These are phyloP conservation scores for Populus euphratica DNA, from an alignment of 345 rosid genomes.

Conservation along the genomic window DNA sequence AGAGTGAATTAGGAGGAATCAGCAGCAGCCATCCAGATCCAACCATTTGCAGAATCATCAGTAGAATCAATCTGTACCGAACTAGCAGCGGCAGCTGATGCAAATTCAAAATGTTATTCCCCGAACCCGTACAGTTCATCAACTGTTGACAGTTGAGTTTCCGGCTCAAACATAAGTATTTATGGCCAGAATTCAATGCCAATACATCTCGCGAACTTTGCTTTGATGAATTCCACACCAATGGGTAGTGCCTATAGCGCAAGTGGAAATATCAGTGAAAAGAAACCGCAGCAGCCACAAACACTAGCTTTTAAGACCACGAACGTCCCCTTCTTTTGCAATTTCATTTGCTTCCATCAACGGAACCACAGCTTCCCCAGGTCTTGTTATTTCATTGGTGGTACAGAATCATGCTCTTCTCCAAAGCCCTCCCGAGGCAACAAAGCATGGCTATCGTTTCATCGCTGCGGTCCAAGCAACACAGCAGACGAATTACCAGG, in stretches of 20 bases:
- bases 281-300: conserved; percentile 48
- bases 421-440: conserved; percentile 65
- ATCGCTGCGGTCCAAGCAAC: conserved; percentile 61
- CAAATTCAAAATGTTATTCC: conserved; percentile 53
- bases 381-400: conserved; percentile 65
- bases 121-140: conserved; percentile 66
- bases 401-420: conserved; percentile 72
- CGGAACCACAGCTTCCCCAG: conserved; percentile 48
- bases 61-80: conserved; percentile 48
- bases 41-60: conserved; percentile 51
- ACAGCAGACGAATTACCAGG: conserved; percentile 4
- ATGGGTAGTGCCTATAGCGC: conserved; percentile 42
- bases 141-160: conserved; percentile 64
- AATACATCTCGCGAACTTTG: conserved; percentile 56
- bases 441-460: conserved; percentile 58
- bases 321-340: conserved; percentile 69
- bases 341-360: conserved; percentile 80
- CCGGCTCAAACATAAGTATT: conserved; percentile 50
- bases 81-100: conserved; percentile 59
- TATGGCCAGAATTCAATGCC: conserved; percentile 71
- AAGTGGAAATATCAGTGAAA: conserved; percentile 50
- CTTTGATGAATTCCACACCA: conserved; percentile 56
- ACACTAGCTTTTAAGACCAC: conserved; percentile 55
- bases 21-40: too few relatives aligned
- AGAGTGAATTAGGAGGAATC: conserved; percentile 36